Evolutionary conservation across 106 monocot genomes (phyloP), one percentile per base, ranked within the genome.

Genomic region (Amphibolis antarctica): DNA sequence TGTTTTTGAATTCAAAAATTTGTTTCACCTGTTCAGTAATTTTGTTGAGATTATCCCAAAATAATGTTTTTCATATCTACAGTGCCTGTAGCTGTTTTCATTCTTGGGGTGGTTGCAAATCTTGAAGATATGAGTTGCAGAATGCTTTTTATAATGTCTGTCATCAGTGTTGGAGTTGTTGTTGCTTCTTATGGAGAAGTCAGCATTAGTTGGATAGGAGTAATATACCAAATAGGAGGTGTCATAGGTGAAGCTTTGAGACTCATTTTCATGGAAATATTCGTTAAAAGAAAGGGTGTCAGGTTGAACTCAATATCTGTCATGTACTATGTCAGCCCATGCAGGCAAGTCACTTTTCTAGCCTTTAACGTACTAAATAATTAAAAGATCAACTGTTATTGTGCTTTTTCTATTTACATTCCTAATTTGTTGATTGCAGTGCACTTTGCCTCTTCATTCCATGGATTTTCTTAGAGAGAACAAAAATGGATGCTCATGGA

Each of bases 261-360:
- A 64, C 89, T 94, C 5, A 86, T 89, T 66, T 89, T 94, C 65
- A 84, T 89, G 71, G 89, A 94, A 71, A 83, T 94, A 48, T 94
- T 94, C 64, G 77, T 94, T 29, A 94, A 94, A 77, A 86, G 62
- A 77, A 94, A 94, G 57, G 94, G 94, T 45, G 66, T 89, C 29
- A 79, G 75, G 14, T 44, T 94, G 67, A 94, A 89, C 74, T 74
- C 86, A 52, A 80, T 94, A 63, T 89, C 94, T 24, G 76, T 89
- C 68, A 94, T 89, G 94, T 94, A 94, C 53, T 94, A 94, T 78
- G 94, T 89, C 31, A 94, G 94, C 59, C 94, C 94, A n/a, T 94
- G 89, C 94, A 94, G 89, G 94, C 89, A 83, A 26, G 15, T 21
- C 28, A 28, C 5, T 25, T 55, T 57, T 20, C n/a, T 49, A 12